Evolutionary conservation across 768 basidiomycete species (phyloP), one percentile per base, ranked within the genome.

Genomic region (Mycena vulgaris): DNA sequence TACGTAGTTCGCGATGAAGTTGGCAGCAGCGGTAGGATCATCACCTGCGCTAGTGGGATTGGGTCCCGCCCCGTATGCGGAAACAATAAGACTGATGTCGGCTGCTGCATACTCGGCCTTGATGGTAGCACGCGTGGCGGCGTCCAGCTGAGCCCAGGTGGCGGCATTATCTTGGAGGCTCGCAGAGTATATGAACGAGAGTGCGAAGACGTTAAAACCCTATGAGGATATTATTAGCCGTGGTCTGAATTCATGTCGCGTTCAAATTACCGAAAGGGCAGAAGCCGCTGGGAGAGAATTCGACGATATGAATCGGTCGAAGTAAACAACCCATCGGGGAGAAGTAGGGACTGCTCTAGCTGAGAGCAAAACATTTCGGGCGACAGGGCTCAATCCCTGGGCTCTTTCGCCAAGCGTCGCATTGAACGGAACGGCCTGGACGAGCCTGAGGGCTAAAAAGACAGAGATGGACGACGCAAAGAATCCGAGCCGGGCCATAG

Each of bases 71-170:
- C 90, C 91, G 74, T 91, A 93, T 2, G 85, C 88, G 31, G 90
- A 90, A 11, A 92, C 92, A 68, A 91, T 86, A 25, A 91, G 77
- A 64, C 85, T 88, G 76, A 91, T 86, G 2, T 90, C 90, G 8
- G 89, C 89, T 17, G 85, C 84, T 27, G 82, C 80, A 75, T 90
- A 91, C 60, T 87, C 80, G 1, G 84, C 75, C 70, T 88, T 83
- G 25, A 89, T 88, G 72, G 88, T 84, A 13, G 70, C 58, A 39
- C 70, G 70, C 28, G 51, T 57, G 30, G 37, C 45, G 37, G 70
- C 65, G 61, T 48, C 37, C 21, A 71, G 33, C 47, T 57, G 13
- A 13, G 31, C 47, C 70, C 70, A 71, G 28, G 19, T n/a, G 25
- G 42, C 60, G 27, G 70, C 70, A 21, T 71, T 71, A 45, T 71